Evolutionary conservation across 176 grass and related monocot genomes (phyloP), one percentile per base, ranked within the genome.

Genomic region (Elaeis guineensis): DNA sequence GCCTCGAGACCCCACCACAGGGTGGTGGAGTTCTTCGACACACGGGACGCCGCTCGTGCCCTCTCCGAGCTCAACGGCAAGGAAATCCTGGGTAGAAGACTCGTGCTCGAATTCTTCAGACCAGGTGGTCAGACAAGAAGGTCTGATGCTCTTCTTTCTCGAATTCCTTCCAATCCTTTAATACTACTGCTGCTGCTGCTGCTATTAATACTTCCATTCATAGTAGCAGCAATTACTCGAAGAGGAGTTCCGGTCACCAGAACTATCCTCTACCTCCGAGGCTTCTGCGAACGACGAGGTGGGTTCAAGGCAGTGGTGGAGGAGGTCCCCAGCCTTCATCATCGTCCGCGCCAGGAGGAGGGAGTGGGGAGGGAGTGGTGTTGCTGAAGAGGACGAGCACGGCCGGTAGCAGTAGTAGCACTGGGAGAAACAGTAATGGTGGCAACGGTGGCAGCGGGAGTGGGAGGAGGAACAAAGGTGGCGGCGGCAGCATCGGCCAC

Each of bases 1-100:
- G 68, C 82, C 54, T 73, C 85, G 51, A 83, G 77, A 59, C 77
- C 89, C 0, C 74, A 75, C 70, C 65, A 77, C 79, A 89, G 81
- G 50, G 79, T 93, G 66, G 59, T 98, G 52, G 94, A 98, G 68
- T 98, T 98, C 74, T 98, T 86, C 53, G 94, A 98, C 83, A 84
- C 89, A 5, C 82, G 94, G 18, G 82, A 89, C 55, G 85, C 94
- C 14, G 73, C 52, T 6, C 76, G 74, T 49, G 94, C 94, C 21
- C 74, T 83, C 11, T 44, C 64, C 1, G 81, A 89, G 71, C 94
- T 98, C 57, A 89, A 89, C 54, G 84, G 88, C 48, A 78, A 75
- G 66, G 84, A 89, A 52, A 59, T 89, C 66, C 85, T 89, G 57
- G 94, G 88, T 25, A 76, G 79, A 30, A 85, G 81, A 23, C 57